Evolutionary conservation across 345 rosid species (phyloP).

Genomic region (Rhodomyrtus tomentosa): DNA sequence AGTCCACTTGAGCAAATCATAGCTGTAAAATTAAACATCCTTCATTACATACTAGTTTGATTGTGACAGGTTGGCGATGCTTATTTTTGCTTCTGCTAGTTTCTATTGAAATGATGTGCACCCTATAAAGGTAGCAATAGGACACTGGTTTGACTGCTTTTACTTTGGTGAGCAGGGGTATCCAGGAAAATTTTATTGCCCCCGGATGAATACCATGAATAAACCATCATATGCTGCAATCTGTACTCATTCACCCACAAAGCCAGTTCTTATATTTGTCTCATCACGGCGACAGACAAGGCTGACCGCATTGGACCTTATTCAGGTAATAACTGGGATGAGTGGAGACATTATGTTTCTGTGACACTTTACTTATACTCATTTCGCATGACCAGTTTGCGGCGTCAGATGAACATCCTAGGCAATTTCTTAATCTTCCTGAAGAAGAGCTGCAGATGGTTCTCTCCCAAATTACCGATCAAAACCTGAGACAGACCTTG

Average conservation of each 20-base stretch:
- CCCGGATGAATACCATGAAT: conserved; percentile 97
- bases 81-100: neutral
- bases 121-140: neutral
- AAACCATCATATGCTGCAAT: conserved; percentile 99
- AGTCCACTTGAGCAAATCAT: neutral
- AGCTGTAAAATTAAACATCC: neutral
- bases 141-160: neutral
- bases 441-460: conserved; percentile 95
- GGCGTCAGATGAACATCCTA: conserved; percentile 92
- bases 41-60: neutral
- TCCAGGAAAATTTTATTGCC: conserved; percentile 91
- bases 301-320: conserved; percentile 94
- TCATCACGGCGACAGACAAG: conserved; percentile 98
- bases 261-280: conserved; percentile 94
- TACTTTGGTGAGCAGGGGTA: conserved; percentile 54
- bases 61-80: neutral
- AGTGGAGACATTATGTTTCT: neutral
- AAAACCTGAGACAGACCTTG: conserved; percentile 86
- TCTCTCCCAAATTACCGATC: conserved; percentile 86
- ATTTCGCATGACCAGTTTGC: conserved; percentile 47
- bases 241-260: conserved; percentile 89
- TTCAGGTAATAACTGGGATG: conserved; percentile 38
- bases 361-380: neutral
- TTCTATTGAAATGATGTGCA: neutral
- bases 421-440: conserved; percentile 71